Evolutionary conservation across 768 basidiomycete species (phyloP), one percentile per base, ranked within the genome.

Genomic region (Lactarius psammicola): DNA sequence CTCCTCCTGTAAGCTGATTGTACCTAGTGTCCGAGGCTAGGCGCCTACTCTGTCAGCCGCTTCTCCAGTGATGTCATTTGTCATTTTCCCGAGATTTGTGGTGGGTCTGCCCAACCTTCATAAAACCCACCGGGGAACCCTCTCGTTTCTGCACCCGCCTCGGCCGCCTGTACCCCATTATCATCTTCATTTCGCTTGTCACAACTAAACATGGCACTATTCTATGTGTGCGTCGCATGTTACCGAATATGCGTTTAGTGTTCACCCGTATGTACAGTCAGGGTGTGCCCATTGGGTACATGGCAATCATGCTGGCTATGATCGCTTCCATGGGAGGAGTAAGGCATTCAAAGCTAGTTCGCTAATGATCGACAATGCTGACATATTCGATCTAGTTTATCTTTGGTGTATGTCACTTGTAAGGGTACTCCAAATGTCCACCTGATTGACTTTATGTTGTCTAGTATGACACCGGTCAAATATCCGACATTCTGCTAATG

Each of bases 401-500:
- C 72, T 70, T 69, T 70, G 65, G 76, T 74, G 69, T 71, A 69
- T 53, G 69, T 69, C 3, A 62, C 58, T 55, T 51, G 62, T 60
- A 23, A 38, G 30, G 23, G 13, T 0, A 38, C 15, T 28, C 38
- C 3, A 34, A 31, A 33, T 38, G 46, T 26, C n/a, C 34, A 54
- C 58, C 59, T 68, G 33, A 68, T 42, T 63, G 59, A 61, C 49
- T 15, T 33, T 11, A n/a, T n/a, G n/a, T n/a, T n/a, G n/a, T 11
- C 26, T 59, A 80, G 77, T 88, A 88, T 69, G 87, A 89, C 74
- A 90, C 87, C 15, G 89, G 89, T 30, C 89, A 91, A 74, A 91
- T 92, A 68, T 86, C 86, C 59, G 87, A 88, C 72, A 88, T 92
- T 69, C 77, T 89, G 31, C 76, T 89, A 74, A 89, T 91, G 87